phyloP scores from a whole-genome alignment of 192 early-diverging fungal species.

The Mortierella antarctica region DNA sequence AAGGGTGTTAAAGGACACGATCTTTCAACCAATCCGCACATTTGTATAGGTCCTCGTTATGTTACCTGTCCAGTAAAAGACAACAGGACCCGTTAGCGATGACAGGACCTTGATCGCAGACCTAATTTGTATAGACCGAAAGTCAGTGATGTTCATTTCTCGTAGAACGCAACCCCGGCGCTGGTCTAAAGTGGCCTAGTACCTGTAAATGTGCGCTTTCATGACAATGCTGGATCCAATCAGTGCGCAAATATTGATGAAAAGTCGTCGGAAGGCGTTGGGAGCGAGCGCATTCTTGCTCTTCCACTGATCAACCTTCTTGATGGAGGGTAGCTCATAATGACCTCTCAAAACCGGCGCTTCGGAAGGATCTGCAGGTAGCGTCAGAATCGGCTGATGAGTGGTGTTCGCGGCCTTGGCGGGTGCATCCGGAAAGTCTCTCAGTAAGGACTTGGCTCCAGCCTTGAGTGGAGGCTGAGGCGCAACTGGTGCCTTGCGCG shows the following conservation, averaged over 20 bases:
- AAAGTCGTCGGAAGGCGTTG: slow-evolving; percentile 27
- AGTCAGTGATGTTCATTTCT: background rate
- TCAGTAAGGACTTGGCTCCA: slow-evolving; percentile 20
- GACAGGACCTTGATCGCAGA: slow-evolving; percentile 11
- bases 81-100: background rate
- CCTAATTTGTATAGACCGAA: background rate
- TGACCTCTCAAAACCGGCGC: slow-evolving; percentile 28
- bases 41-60: background rate
- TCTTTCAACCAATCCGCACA: background rate
- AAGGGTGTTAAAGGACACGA: background rate
- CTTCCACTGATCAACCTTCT: slow-evolving; percentile 47
- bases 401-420: background rate
- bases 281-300: slow-evolving; percentile 31
- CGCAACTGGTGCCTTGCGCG: slow-evolving; percentile 8
- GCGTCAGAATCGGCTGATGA: slow-evolving; percentile 4
- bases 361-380: slow-evolving; percentile 21
- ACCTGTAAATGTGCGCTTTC: slow-evolving; percentile 27
- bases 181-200: background rate
- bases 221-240: slow-evolving; percentile 9
- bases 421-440: slow-evolving; percentile 22
- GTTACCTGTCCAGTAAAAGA: slow-evolving; percentile 40
- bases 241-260: slow-evolving; percentile 21
- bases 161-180: background rate
- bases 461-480: background rate
- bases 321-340: slow-evolving; percentile 41